Conservation (phyloP, 2,329 filamentous ascomycete species). For the Epichloe hybrida region DNA sequence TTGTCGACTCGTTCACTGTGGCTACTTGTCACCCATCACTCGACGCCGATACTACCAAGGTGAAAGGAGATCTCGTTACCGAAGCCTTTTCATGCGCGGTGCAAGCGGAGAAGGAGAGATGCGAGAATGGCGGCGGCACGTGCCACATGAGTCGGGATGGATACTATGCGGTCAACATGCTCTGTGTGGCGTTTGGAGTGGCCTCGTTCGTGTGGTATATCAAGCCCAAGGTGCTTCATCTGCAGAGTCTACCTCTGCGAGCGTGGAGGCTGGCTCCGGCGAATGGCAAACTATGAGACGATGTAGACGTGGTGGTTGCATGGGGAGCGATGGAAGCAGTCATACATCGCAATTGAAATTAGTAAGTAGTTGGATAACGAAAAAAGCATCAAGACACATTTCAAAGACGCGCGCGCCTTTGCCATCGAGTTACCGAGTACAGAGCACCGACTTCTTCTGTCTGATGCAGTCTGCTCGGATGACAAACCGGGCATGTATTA, state of each 20-base stretch:
- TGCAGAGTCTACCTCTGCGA: conserved; percentile 70
- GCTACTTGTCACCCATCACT: conserved; percentile 58
- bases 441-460: too few species aligned
- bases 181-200: conserved; percentile 75
- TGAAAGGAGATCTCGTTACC: conserved; percentile 55
- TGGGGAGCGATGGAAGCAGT: not conserved
- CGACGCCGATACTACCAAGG: conserved; percentile 23
- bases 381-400: too few species aligned
- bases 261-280: conserved; percentile 50
- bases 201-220: conserved; percentile 80
- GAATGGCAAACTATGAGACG: conserved; percentile 8
- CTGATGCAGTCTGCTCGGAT: too few species aligned
- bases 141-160: conserved; percentile 74
- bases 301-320: not conserved
- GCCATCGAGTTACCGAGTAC: too few species aligned
- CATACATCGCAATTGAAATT: not conserved
- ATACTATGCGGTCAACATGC: conserved; percentile 85
- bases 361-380: not conserved
- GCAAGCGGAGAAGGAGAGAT: conserved; percentile 77
- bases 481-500: too few species aligned
- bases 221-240: conserved; percentile 64
- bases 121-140: conserved; percentile 61
- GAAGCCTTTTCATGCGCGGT: conserved; percentile 72
- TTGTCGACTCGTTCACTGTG: conserved; percentile 81
- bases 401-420: too few species aligned